phyloP scores from a whole-genome alignment of 2,329 filamentous ascomycete species.

The Talaromyces sp. region DNA sequence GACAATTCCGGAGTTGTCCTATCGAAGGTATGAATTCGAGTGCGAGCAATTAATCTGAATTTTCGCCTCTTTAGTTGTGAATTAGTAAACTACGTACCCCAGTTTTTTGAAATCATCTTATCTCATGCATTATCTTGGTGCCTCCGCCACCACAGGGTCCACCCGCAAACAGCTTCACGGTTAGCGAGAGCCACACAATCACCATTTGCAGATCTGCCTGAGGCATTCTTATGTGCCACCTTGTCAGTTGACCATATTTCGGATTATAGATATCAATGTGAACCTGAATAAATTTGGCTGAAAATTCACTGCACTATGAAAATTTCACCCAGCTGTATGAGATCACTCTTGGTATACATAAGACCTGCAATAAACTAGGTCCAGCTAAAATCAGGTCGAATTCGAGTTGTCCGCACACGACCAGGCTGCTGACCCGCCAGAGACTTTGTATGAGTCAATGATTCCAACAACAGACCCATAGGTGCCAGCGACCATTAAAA shows the following conservation, averaged over 20 bases:
- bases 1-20: not conserved
- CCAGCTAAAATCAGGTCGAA: conserved; percentile 1
- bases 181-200: no score
- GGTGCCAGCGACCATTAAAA: conserved; percentile 42
- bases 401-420: conserved; percentile 43
- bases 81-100: not conserved
- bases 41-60: not conserved
- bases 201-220: no score
- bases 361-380: not conserved
- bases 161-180: no score
- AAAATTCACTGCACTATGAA: not conserved
- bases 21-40: not conserved
- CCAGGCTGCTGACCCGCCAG: conserved; percentile 35
- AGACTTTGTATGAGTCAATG: conserved; percentile 30
- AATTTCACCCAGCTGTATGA: not conserved
- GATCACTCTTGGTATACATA: not conserved
- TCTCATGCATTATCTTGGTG: no score
- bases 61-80: not conserved
- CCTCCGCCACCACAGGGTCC: no score
- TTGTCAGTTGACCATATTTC: no score
- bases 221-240: no score
- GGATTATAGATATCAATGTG: not conserved
- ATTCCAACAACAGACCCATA: conserved; percentile 42
- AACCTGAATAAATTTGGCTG: not conserved
- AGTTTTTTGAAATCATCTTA: no score